Percentiles rank a stretch among this genome's conserved stretches.
phyloP scores from a whole-genome alignment of 1,284 basidiomycete species.

The Ustilago hordei region DNA sequence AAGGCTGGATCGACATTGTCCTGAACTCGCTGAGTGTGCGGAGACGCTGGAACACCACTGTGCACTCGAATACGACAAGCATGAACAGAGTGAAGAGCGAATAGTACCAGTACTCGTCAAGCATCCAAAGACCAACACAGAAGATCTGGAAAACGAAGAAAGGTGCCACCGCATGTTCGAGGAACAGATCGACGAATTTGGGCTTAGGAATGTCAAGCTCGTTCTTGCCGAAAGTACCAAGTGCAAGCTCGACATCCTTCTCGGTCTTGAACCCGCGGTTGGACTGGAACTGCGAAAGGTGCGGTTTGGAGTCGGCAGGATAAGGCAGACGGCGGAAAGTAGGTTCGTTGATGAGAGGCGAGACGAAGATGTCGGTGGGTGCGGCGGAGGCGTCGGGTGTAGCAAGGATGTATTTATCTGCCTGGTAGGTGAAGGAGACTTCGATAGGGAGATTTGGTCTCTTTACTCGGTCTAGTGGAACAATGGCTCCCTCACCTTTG shows the following conservation, averaged over 20 bases:
- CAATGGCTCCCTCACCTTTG: conserved; percentile 91
- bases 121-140: conserved; percentile 69
- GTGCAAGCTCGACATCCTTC: conserved; percentile 59
- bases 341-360: conserved; percentile 72
- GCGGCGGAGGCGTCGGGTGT: conserved; percentile 69
- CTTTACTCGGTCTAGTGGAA: conserved; percentile 76
- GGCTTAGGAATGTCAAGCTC: conserved; percentile 67
- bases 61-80: conserved; percentile 68
- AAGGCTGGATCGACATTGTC: conserved; percentile 69
- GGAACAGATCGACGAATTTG: conserved; percentile 66
- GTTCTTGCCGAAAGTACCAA: conserved; percentile 65
- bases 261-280: conserved; percentile 72
- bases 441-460: conserved; percentile 69
- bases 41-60: conserved; percentile 67
- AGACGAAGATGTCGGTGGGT: conserved; percentile 57
- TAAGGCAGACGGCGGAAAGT: conserved; percentile 88
- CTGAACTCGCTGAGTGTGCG: conserved; percentile 69
- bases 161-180: conserved; percentile 68
- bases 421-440: conserved; percentile 94
- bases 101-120: conserved; percentile 69
- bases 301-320: conserved; percentile 82
- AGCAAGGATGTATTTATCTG: conserved; percentile 88
- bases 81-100: conserved; percentile 69
- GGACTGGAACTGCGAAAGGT: conserved; percentile 78
- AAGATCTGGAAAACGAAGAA: conserved; percentile 70